These are phyloP conservation scores for Heliosperma pusillum DNA, from an alignment of 148 eudicot species.

Conservation along the genomic window DNA sequence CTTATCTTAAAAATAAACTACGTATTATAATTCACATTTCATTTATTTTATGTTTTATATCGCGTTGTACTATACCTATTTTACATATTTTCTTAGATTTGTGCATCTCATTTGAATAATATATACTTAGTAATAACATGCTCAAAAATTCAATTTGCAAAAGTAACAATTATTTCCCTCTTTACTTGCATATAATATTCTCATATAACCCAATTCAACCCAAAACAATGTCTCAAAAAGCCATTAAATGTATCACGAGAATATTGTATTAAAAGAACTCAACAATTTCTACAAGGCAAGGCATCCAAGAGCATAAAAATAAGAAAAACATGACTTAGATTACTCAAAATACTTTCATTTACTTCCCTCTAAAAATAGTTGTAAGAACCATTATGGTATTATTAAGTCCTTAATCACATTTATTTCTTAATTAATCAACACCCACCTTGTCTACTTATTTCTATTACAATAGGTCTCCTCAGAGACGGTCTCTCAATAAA, in stretches of 20 bases:
- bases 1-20: background rate
- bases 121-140: background rate
- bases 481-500: too few species aligned
- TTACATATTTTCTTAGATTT: background rate
- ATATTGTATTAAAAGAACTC: background rate
- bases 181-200: background rate
- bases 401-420: background rate
- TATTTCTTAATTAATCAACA: background rate
- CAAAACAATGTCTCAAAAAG: background rate
- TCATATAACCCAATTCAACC: background rate
- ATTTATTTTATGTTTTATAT: background rate
- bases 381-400: background rate
- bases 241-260: conserved; percentile 13
- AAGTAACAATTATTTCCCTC: background rate
- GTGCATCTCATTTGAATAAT: too few species aligned
- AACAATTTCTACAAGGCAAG: background rate
- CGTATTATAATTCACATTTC: background rate
- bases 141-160: background rate
- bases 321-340: background rate
- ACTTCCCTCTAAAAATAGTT: background rate
- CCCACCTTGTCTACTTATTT: background rate
- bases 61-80: background rate
- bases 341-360: background rate
- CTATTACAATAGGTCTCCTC: too few species aligned
- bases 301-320: background rate